Percentiles rank a stretch among this genome's conserved stretches.
phyloP scores from a whole-genome alignment of 2,329 filamentous ascomycete species.

The Zymoseptoria tritici region DNA sequence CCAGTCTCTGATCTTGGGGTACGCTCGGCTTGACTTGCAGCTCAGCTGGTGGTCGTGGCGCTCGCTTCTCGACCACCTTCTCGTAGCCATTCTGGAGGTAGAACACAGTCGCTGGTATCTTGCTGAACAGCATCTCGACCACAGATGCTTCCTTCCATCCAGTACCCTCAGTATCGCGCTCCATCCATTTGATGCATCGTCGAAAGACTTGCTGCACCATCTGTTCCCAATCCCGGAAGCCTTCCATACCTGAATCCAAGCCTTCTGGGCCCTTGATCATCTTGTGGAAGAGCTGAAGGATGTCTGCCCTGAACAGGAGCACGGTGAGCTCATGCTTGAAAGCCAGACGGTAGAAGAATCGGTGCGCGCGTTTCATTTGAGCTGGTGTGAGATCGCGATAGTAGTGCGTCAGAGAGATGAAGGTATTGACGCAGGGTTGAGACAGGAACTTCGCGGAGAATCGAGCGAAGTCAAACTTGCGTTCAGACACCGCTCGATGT shows the following conservation, averaged over 20 bases:
- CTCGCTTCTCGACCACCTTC: constrained; percentile 60
- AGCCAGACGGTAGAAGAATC: constrained; percentile 86
- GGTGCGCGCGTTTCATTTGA: constrained; percentile 85
- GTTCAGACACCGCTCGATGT: constrained; percentile 65
- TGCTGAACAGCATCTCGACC: constrained; percentile 91
- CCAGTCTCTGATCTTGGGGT: constrained; percentile 59
- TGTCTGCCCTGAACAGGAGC: constrained; percentile 83
- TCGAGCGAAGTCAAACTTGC: constrained; percentile 86
- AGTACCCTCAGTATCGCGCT: constrained; percentile 37
- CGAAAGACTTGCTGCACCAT: constrained; percentile 76
- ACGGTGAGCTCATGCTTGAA: constrained; percentile 93
- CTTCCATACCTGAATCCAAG: constrained; percentile 56
- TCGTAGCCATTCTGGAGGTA: constrained; percentile 90
- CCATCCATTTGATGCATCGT: constrained; percentile 71
- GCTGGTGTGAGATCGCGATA: constrained; percentile 71
- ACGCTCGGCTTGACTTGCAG: constrained; percentile 71
- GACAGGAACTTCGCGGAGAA: constrained; percentile 76
- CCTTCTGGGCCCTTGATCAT: constrained; percentile 86
- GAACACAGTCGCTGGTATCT: constrained; percentile 72
- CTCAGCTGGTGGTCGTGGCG: constrained; percentile 66
- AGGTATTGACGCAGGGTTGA: constrained; percentile 82
- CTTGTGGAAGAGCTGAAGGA: constrained; percentile 76
- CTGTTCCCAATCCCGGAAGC: constrained; percentile 86
- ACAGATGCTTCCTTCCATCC: constrained; percentile 71
- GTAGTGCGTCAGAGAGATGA: constrained; percentile 68